Conservation (phyloP, 2,329 filamentous ascomycete species). For the Boeremia lycopersici region DNA sequence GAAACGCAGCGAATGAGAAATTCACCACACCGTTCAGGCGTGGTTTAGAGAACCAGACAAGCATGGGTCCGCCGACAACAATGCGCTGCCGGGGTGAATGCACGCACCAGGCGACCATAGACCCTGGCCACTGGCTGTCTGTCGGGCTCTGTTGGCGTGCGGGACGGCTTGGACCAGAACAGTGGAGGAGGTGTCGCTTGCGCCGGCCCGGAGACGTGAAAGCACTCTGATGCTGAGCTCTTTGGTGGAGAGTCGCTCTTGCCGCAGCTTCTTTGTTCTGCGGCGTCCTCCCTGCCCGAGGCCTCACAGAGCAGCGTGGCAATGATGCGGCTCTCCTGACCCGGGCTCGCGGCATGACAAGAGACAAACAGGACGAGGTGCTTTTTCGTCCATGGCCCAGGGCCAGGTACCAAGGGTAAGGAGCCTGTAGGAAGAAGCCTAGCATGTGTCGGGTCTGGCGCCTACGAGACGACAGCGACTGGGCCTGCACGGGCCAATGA, state of each 20-base stretch:
- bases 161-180: conserved; percentile 49
- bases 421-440: conserved; percentile 27
- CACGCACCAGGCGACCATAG: conserved; percentile 35
- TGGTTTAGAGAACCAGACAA: conserved; percentile 35
- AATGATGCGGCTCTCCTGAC: conserved; percentile 43
- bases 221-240: conserved; percentile 21
- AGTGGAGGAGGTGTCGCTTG: conserved; percentile 46
- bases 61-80: conserved; percentile 42
- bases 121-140: conserved; percentile 42
- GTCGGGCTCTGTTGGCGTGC: conserved; percentile 46
- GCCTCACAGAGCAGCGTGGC: conserved; percentile 8
- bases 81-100: conserved; percentile 39
- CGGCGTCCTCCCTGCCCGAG: not conserved
- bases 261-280: conserved; percentile 8
- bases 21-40: conserved; percentile 46
- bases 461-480: conserved; percentile 29
- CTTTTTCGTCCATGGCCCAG: conserved; percentile 34
- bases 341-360: conserved; percentile 41
- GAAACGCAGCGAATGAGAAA: conserved; percentile 45
- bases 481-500: conserved; percentile 33
- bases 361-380: conserved; percentile 29
- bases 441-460: conserved; percentile 44
- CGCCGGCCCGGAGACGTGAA: conserved; percentile 39
- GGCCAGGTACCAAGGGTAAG: conserved; percentile 42
- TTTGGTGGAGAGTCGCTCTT: conserved; percentile 9